Conservation (phyloP, 352 stramenopile genomes). For the Phytophthora melonis region DNA sequence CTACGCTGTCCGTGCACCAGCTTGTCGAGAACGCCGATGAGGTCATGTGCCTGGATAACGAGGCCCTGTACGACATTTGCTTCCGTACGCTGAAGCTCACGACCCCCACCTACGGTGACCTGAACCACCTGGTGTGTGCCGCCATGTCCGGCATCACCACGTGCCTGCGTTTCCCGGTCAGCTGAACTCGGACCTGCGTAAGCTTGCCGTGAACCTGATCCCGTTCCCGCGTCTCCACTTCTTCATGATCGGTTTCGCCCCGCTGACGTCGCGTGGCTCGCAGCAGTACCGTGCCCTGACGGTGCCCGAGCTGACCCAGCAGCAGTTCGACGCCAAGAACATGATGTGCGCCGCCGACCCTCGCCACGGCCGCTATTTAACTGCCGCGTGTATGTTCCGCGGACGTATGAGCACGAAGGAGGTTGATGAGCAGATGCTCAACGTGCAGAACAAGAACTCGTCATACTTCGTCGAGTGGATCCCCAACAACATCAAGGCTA, state of each 20-base stretch:
- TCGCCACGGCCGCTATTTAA: constrained; percentile 99
- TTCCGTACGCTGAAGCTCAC: constrained; percentile 99
- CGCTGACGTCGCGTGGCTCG: constrained; percentile 95
- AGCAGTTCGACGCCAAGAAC: constrained; percentile 99
- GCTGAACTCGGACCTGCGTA: constrained; percentile 99
- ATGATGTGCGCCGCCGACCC: constrained; percentile 99
- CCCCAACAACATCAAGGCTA: constrained; percentile 99
- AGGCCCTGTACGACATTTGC: constrained; percentile 99
- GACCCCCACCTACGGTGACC: constrained; percentile 98
- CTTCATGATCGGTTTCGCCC: constrained; percentile 99
- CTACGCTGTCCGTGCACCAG: constrained; percentile 99
- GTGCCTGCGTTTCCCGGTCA: constrained; percentile 98
- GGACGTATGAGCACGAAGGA: constrained; percentile 99
- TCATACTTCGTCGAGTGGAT: constrained; percentile 99
- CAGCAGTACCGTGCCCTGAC: constrained; percentile 98
- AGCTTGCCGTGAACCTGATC: constrained; percentile 99
- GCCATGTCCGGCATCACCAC: constrained; percentile 99
- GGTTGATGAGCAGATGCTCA: constrained; percentile 99
- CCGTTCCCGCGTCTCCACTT: constrained; percentile 99
- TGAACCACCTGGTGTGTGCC: constrained; percentile 99
- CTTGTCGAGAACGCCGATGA: constrained; percentile 99
- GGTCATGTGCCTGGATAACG: constrained; percentile 99
- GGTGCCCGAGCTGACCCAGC: constrained; percentile 98
- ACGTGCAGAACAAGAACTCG: constrained; percentile 99
- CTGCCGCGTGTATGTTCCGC: constrained; percentile 99